Evolutionary conservation across 2,329 filamentous ascomycete genomes (phyloP), one percentile per base, ranked within the genome.

Genomic region (Microsporum ferrugineum): DNA sequence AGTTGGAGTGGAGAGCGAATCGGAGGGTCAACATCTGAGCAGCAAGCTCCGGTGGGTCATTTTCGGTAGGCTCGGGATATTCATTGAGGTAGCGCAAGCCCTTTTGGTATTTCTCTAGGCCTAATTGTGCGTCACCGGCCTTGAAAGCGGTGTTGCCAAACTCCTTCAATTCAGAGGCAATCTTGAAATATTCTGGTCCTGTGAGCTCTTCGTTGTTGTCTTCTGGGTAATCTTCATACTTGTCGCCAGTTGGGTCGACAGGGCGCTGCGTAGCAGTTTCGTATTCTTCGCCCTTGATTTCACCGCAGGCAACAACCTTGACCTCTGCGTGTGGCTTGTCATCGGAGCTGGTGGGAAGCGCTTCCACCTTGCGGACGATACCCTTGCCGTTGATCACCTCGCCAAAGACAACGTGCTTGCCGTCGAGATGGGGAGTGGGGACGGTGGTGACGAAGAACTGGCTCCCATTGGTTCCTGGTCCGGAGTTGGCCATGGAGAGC

Each of bases 401-500:
- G 65, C 94, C 94, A 69, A 96, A 99, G 29, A 99, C 91, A 55
- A 97, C 94, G 77, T 99, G 92, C 81, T 99, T 99, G 73, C 85
- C 85, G 74, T 99, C 91, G 43, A 97, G 84, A 74, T 97, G 94
- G 56, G 91, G 91, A 12, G 94, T 97, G n/a, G 86, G 82, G 34
- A 96, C 89, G 14, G 94, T 97, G 57, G 94, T 99, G 69, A 97
- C 80, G 82, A 99, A 99, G 83, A 99, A 99, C 72, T 99, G 94
- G 58, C 89, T 95, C 71, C 94, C 94, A 73, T 99, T 99, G 74
- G 94, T 96, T 69, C 87, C 89, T 53, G 91, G 89, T 55, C 94
- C 94, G 66, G 94, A 92, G 73, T 99, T 99, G 70, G 94, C 94
- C 94, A 99, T 99, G 72, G 89, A 95, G 64, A 99, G 81, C 66